Evolutionary conservation across 1,284 basidiomycete genomes (phyloP).

Genomic region (Pyrrhoderma noxium): DNA sequence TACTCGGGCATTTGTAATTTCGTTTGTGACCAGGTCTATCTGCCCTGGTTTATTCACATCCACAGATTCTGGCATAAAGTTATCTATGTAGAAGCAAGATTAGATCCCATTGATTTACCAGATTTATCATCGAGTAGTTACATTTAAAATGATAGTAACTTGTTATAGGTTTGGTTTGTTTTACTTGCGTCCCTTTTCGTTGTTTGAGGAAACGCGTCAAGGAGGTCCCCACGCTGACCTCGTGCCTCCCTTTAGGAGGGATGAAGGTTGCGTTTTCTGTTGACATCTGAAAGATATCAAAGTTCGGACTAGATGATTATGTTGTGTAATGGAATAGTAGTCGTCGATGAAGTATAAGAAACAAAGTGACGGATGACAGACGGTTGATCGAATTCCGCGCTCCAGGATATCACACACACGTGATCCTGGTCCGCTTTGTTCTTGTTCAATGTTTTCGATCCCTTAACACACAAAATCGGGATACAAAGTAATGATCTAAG

Average conservation of each 20-base stretch:
- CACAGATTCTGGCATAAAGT: constrained; percentile 65
- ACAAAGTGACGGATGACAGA: no score
- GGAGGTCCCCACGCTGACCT: constrained; percentile 50
- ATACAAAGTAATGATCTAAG: no score
- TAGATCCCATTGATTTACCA: not conserved
- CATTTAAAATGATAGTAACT: constrained; percentile 70
- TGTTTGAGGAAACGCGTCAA: constrained; percentile 52
- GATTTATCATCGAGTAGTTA: constrained; percentile 28
- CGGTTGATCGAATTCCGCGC: no score
- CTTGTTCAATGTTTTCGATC: no score
- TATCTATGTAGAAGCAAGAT: constrained; percentile 38
- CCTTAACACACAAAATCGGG: no score
- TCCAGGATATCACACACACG: no score
- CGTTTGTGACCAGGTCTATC: constrained; percentile 49
- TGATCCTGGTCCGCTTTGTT: no score
- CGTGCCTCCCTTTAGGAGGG: constrained; percentile 45
- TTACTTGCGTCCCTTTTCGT: constrained; percentile 36
- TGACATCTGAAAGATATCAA: constrained; percentile 9
- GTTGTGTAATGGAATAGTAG: no score
- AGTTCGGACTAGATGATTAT: no score
- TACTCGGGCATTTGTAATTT: constrained; percentile 43
- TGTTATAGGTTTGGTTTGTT: constrained; percentile 29
- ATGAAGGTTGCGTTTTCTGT: constrained; percentile 34
- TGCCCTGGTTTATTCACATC: constrained; percentile 56
- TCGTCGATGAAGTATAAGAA: no score